phyloP scores from a whole-genome alignment of 2,329 filamentous ascomycete genomes.

The Cladophialophora chaetospira region DNA sequence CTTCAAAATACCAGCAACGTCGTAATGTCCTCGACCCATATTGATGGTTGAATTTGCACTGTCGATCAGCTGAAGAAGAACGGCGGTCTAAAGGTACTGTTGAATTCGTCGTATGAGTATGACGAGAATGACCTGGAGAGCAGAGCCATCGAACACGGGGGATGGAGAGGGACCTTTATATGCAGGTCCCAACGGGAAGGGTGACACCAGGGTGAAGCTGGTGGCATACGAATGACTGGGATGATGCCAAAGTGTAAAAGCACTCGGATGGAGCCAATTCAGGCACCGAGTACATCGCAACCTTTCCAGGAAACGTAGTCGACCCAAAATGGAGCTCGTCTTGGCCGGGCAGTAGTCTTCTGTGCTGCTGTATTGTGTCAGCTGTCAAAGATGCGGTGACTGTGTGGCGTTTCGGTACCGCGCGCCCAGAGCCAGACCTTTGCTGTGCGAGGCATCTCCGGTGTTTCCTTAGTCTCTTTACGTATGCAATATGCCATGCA shows the following conservation, averaged over 20 bases:
- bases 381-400: slow-evolving; percentile 31
- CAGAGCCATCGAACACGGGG: neutral
- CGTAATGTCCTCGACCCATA: slow-evolving; percentile 33
- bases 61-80: neutral
- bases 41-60: slow-evolving; percentile 24
- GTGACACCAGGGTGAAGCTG: slow-evolving; percentile 6
- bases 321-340: neutral
- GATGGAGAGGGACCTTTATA: slow-evolving; percentile 12
- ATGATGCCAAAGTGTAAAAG: slow-evolving; percentile 6
- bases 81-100: neutral
- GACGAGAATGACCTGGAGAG: neutral
- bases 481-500: slow-evolving; percentile 20
- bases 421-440: slow-evolving; percentile 7
- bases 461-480: slow-evolving; percentile 4
- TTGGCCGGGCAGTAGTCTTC: slow-evolving; percentile 6
- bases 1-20: slow-evolving; percentile 32
- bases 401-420: slow-evolving; percentile 17
- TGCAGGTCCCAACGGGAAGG: slow-evolving; percentile 17
- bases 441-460: neutral
- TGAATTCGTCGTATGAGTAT: neutral
- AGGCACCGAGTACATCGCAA: slow-evolving; percentile 7
- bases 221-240: neutral
- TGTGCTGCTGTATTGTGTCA: slow-evolving; percentile 12
- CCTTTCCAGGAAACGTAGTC: slow-evolving; percentile 4
- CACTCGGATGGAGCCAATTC: slow-evolving; percentile 4